Percentiles rank a stretch among this genome's conserved stretches.
phyloP scores from a whole-genome alignment of 1,284 basidiomycete genomes.

The Cryptococcus sp. region DNA sequence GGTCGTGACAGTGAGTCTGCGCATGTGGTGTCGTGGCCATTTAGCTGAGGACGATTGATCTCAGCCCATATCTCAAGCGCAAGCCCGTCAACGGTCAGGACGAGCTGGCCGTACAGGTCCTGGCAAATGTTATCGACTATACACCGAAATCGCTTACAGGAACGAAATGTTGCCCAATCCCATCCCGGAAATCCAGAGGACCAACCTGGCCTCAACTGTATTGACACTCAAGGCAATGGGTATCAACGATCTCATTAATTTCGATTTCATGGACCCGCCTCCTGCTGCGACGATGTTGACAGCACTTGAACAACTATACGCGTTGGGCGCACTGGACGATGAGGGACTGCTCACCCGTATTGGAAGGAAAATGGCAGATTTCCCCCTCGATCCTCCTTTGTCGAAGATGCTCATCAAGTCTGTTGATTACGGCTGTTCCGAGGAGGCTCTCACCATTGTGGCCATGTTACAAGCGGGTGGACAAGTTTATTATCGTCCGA shows the following conservation, averaged over 20 bases:
- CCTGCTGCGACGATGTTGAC: constrained; percentile 89
- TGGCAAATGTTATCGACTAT: constrained; percentile 96
- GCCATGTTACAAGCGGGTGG: constrained; percentile 94
- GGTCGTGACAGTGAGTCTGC: constrained; percentile 72
- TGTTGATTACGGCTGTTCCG: constrained; percentile 93
- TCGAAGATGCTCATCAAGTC: constrained; percentile 99
- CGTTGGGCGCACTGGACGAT: constrained; percentile 92
- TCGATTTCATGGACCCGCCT: constrained; percentile 99
- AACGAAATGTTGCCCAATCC: constrained; percentile 99
- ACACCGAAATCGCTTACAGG: constrained; percentile 94
- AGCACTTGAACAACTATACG: constrained; percentile 90
- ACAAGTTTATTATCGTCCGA: constrained; percentile 95
- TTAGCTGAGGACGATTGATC: neutral
- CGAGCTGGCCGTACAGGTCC: constrained; percentile 97
- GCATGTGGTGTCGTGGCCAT: neutral
- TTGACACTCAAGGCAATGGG: constrained; percentile 98
- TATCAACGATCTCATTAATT: constrained; percentile 94
- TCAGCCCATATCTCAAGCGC: constrained; percentile 94
- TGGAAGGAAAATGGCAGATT: constrained; percentile 98
- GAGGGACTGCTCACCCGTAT: constrained; percentile 92
- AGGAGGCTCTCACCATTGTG: constrained; percentile 94
- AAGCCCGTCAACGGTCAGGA: constrained; percentile 91
- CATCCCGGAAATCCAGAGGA: constrained; percentile 96
- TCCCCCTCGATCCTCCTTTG: constrained; percentile 93
- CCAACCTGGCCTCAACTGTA: constrained; percentile 90